Evolutionary conservation across 768 basidiomycete genomes (phyloP).

Genomic region (Cubamyces sp.): DNA sequence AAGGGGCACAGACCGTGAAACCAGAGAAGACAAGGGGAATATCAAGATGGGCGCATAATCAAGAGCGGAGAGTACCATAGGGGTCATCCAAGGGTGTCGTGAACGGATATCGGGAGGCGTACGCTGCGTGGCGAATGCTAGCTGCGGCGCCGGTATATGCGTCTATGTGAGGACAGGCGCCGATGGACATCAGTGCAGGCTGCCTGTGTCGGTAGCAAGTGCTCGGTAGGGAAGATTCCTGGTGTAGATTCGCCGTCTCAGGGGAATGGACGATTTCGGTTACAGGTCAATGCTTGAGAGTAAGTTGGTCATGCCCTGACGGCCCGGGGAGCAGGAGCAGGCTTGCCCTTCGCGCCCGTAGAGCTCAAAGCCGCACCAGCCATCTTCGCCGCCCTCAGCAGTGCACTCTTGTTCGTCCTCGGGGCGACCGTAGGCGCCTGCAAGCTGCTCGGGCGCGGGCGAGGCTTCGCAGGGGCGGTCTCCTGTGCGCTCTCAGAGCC

Average conservation of each 20-base stretch:
- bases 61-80: conserved; percentile 19
- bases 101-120: conserved; percentile 12
- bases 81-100: background rate
- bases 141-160: background rate
- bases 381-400: conserved; percentile 70
- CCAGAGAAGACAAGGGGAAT: conserved; percentile 5
- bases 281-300: background rate
- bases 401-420: conserved; percentile 74
- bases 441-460: conserved; percentile 61
- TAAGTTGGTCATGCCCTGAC: conserved; percentile 17
- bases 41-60: conserved; percentile 22
- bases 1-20: background rate
- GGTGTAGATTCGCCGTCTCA: too few relatives aligned
- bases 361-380: conserved; percentile 36
- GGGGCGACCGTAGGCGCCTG: conserved; percentile 66
- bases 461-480: conserved; percentile 35
- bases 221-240: too few relatives aligned
- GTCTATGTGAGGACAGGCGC: background rate
- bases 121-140: too few relatives aligned
- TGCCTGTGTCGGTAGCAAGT: too few relatives aligned
- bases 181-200: too few relatives aligned
- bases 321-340: conserved; percentile 17
- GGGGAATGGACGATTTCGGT: too few relatives aligned
- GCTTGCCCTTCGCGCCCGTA: conserved; percentile 19
- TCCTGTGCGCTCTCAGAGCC: conserved; percentile 19